phyloP scores from a whole-genome alignment of 73 alveolate genomes.

The Uronychia setigera region DNA sequence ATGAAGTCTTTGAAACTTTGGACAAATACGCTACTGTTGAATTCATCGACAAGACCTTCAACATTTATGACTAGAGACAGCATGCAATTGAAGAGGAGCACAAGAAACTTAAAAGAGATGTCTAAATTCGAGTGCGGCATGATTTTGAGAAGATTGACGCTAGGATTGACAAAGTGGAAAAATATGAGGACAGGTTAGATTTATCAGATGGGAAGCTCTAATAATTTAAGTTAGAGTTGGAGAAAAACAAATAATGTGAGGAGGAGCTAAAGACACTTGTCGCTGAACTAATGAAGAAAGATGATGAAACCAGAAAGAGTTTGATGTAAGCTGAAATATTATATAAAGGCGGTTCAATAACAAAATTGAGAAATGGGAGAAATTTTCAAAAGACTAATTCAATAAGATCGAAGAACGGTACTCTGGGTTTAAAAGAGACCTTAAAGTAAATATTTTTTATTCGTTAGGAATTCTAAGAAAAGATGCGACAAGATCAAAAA shows the following conservation, averaged over 20 bases:
- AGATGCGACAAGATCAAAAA: no score
- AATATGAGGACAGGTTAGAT: no score
- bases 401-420: not conserved
- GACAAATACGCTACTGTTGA: not conserved
- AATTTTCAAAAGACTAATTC: not conserved
- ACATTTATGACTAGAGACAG: not conserved
- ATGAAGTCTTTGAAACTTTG: no score
- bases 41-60: not conserved
- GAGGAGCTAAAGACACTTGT: not conserved
- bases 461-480: no score
- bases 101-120: not conserved
- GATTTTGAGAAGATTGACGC: no score
- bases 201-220: no score
- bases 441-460: no score
- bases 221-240: no score
- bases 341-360: not conserved
- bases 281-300: not conserved
- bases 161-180: no score
- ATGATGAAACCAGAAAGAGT: not conserved
- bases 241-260: not conserved
- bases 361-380: not conserved
- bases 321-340: not conserved
- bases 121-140: no score
- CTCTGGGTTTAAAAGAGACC: no score
- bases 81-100: not conserved